Percentiles rank a stretch among this genome's conserved stretches.
phyloP scores from a whole-genome alignment of 345 rosid genomes.

The Murraya koenigii region DNA sequence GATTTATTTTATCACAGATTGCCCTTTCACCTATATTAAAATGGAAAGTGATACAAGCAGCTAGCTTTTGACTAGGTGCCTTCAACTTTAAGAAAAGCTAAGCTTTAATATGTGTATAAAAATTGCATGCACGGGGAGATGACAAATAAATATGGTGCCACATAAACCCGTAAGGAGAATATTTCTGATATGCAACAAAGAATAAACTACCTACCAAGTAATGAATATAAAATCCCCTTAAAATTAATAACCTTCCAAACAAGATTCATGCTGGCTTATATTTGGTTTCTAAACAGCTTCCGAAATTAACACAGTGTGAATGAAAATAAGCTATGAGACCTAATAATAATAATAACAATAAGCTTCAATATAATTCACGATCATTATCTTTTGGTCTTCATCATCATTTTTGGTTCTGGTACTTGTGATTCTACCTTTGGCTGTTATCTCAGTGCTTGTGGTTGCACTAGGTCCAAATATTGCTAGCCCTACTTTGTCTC shows the following conservation, averaged over 20 bases:
- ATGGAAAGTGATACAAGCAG: not conserved
- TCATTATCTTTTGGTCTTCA: slow-evolving; percentile 1
- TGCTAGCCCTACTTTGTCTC: slow-evolving; percentile 7
- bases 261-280: not conserved
- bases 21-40: not conserved
- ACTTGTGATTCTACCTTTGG: slow-evolving; percentile 1
- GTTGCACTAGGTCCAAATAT: not conserved
- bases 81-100: not conserved
- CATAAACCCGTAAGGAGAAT: not conserved
- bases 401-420: not conserved
- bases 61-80: not conserved
- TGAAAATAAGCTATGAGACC: not conserved
- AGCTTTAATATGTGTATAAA: not conserved
- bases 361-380: no score
- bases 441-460: not conserved
- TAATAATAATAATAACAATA: not conserved
- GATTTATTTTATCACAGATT: no score
- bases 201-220: slow-evolving; percentile 13
- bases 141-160: not conserved
- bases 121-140: no score
- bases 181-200: not conserved
- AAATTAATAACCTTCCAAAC: not conserved
- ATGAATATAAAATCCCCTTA: slow-evolving; percentile 8
- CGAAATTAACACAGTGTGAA: not conserved
- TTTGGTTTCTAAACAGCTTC: not conserved